Conservation (phyloP, 2,329 filamentous ascomycete genomes). For the Ploettnerulaceae sp. region DNA sequence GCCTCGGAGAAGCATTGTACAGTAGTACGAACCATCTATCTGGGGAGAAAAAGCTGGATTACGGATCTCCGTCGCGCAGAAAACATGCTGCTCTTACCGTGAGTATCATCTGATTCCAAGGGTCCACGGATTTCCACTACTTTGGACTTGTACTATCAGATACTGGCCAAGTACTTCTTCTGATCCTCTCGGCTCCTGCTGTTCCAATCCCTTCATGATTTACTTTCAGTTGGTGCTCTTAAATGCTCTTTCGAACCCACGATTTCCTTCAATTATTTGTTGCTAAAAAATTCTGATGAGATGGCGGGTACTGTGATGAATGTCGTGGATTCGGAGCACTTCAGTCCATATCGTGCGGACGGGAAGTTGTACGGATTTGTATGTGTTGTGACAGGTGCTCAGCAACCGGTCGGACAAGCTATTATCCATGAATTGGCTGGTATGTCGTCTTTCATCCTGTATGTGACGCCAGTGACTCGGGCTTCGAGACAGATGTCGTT, state of each 20-base stretch:
- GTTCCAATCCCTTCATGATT: not conserved
- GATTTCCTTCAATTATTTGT: no score
- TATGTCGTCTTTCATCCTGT: constrained; percentile 28
- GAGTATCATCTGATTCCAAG: no score
- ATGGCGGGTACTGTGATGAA: constrained; percentile 1
- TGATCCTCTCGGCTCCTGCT: not conserved
- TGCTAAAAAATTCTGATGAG: no score
- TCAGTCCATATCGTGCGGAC: constrained; percentile 30
- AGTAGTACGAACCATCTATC: no score
- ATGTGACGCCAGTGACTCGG: not conserved
- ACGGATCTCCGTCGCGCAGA: constrained; percentile 8
- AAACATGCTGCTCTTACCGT: constrained; percentile 7
- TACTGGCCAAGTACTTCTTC: no score
- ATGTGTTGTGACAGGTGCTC: constrained; percentile 58
- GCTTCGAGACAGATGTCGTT: not conserved
- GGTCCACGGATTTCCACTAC: no score
- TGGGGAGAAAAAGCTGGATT: not conserved
- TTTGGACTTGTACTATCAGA: no score
- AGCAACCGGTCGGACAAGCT: constrained; percentile 54
- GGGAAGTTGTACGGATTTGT: constrained; percentile 54
- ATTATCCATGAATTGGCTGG: constrained; percentile 56
- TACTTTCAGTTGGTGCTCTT: not conserved
- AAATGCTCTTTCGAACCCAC: no score
- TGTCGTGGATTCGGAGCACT: constrained; percentile 26
- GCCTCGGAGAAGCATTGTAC: no score